Conservation (phyloP, 805 yeast species). For the Candida chauliodis region DNA sequence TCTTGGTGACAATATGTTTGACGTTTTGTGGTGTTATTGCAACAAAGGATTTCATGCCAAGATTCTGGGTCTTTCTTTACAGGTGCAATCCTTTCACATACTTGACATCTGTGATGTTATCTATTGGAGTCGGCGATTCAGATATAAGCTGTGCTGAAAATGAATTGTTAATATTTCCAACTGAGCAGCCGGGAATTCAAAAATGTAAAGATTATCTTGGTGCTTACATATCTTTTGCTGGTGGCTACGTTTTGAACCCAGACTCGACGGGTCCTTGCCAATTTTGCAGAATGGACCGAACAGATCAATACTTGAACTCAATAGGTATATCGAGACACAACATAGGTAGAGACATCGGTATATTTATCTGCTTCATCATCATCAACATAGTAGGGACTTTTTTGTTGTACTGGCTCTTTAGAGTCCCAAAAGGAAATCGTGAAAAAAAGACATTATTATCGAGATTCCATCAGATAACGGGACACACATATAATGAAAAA, state of each 20-base stretch:
- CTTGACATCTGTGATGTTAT: constrained; percentile 26
- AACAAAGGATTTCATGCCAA: constrained; percentile 49
- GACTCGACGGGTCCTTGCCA: constrained; percentile 17
- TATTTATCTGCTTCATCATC: constrained; percentile 22
- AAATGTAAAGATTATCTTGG: constrained; percentile 28
- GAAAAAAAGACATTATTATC: constrained; percentile 6
- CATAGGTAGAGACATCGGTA: constrained; percentile 28
- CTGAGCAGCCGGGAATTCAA: constrained; percentile 17
- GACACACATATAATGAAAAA: constrained; percentile 1
- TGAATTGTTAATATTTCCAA: constrained; percentile 22
- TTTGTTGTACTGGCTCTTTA: constrained; percentile 37
- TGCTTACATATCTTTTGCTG: constrained; percentile 20
- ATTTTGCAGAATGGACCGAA: constrained; percentile 22
- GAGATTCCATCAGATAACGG: not conserved
- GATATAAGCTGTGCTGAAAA: constrained; percentile 20
- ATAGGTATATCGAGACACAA: constrained; percentile 19
- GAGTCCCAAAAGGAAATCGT: constrained; percentile 36
- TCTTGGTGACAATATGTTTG: constrained; percentile 59
- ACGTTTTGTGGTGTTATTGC: constrained; percentile 78
- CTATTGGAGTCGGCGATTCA: constrained; percentile 27
- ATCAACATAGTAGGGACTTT: constrained; percentile 25
- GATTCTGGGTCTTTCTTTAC: constrained; percentile 54
- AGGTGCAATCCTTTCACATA: constrained; percentile 33
- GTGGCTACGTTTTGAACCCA: constrained; percentile 19
- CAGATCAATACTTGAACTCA: constrained; percentile 24